Percentiles rank a stretch among this genome's conserved stretches.
phyloP scores from a whole-genome alignment of 2,329 filamentous ascomycete genomes.

The Akanthomyces dipterigenus region DNA sequence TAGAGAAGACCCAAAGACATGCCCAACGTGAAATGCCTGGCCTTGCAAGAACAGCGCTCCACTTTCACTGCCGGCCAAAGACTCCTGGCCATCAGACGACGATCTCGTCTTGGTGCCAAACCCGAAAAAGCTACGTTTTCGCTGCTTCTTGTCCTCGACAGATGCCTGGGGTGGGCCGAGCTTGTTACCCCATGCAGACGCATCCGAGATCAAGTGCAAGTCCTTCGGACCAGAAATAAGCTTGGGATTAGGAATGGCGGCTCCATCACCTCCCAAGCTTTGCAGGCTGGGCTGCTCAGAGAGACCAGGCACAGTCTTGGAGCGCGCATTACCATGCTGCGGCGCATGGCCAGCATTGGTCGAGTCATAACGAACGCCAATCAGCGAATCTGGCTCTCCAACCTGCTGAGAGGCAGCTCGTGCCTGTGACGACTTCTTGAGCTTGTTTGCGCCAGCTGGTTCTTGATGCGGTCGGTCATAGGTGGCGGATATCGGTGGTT shows the following conservation, averaged over 20 bases:
- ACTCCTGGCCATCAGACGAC: conserved; percentile 53
- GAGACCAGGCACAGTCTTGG: conserved; percentile 29
- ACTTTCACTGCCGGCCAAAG: conserved; percentile 42
- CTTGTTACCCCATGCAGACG: conserved; percentile 80
- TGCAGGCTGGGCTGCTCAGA: conserved; percentile 28
- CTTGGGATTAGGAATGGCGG: conserved; percentile 28
- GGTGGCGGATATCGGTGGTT: conserved; percentile 22
- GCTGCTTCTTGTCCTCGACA: conserved; percentile 67
- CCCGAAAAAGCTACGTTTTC: conserved; percentile 75
- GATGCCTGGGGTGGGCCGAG: conserved; percentile 42
- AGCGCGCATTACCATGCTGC: conserved; percentile 35
- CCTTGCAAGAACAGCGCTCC: conserved; percentile 30
- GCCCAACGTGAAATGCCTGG: conserved; percentile 48
- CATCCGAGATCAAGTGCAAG: conserved; percentile 74
- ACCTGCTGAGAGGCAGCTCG: conserved; percentile 30
- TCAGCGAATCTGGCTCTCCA: conserved; percentile 38
- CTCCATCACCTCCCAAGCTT: conserved; percentile 26
- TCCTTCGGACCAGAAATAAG: conserved; percentile 82
- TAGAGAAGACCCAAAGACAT: conserved; percentile 79
- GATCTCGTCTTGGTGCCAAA: conserved; percentile 55
- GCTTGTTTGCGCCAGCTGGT: conserved; percentile 20
- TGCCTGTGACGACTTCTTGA: conserved; percentile 26
- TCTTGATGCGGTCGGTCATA: conserved; percentile 29
- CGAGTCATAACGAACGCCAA: conserved; percentile 53
- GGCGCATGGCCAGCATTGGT: conserved; percentile 47